Percentiles rank a stretch among this genome's conserved stretches.
Evolutionary conservation across 2,329 filamentous ascomycete species (phyloP).

Genomic region (Stemphylium beticola): DNA sequence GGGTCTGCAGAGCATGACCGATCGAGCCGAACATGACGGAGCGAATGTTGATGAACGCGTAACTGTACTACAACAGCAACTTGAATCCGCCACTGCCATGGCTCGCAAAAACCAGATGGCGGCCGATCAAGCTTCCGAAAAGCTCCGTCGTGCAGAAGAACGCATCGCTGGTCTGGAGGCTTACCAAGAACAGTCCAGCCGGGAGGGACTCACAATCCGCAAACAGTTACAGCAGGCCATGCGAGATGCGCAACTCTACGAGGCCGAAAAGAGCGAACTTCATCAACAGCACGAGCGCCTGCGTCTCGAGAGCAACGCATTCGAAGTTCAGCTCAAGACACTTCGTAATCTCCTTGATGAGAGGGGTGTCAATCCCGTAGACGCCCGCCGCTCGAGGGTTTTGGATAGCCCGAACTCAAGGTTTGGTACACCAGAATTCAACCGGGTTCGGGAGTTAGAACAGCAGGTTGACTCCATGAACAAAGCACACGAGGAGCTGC

Average conservation of each 20-base stretch:
- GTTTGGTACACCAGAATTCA: constrained; percentile 79
- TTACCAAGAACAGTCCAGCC: constrained; percentile 95
- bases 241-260: constrained; percentile 81
- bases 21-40: constrained; percentile 59
- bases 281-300: constrained; percentile 83
- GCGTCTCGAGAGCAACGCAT: constrained; percentile 91
- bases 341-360: constrained; percentile 92
- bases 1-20: constrained; percentile 76
- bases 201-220: constrained; percentile 87
- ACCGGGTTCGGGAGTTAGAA: constrained; percentile 82
- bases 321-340: constrained; percentile 89
- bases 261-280: constrained; percentile 80
- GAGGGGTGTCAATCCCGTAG: constrained; percentile 80
- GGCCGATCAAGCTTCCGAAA: constrained; percentile 84
- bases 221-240: constrained; percentile 86
- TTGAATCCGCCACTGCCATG: constrained; percentile 76
- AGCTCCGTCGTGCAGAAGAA: constrained; percentile 90
- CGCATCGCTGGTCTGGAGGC: constrained; percentile 94
- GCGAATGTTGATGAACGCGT: constrained; percentile 68
- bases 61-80: constrained; percentile 76
- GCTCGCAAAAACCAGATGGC: constrained; percentile 89
- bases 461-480: constrained; percentile 79
- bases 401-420: constrained; percentile 75
- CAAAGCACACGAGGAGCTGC: constrained; percentile 85
- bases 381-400: constrained; percentile 72